Percentiles rank a stretch among this genome's conserved stretches.
These are phyloP conservation scores for Polytolypa hystricis DNA, from an alignment of 2,329 filamentous ascomycete genomes.

Conservation along the genomic window DNA sequence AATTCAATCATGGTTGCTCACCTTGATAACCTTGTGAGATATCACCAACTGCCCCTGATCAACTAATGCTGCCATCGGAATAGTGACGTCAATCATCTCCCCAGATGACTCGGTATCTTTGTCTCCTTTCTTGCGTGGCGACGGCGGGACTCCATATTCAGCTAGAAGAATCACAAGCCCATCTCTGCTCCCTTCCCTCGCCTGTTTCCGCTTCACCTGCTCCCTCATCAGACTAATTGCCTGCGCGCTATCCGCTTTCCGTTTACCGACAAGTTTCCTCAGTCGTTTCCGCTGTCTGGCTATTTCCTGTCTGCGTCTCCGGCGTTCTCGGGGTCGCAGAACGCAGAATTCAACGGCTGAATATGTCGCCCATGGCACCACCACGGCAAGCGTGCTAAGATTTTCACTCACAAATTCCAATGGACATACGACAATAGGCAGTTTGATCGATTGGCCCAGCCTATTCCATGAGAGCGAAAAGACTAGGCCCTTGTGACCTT, in stretches of 20 bases:
- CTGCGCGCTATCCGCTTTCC: slow-evolving; percentile 27
- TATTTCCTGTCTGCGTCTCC: slow-evolving; percentile 23
- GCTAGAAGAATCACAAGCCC: slow-evolving; percentile 32
- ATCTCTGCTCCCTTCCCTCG: slow-evolving; percentile 21
- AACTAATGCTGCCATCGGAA: slow-evolving; percentile 35
- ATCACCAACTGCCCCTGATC: slow-evolving; percentile 31
- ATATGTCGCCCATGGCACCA: slow-evolving; percentile 31
- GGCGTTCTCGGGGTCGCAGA: slow-evolving; percentile 28
- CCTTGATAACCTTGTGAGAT: slow-evolving; percentile 25
- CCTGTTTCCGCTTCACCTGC: slow-evolving; percentile 28
- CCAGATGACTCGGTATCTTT: not conserved
- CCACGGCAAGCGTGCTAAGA: slow-evolving; percentile 24
- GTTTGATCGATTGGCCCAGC: slow-evolving; percentile 28
- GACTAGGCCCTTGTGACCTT: slow-evolving; percentile 23
- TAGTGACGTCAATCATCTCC: slow-evolving; percentile 27
- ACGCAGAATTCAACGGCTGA: slow-evolving; percentile 31
- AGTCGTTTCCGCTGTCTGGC: slow-evolving; percentile 28
- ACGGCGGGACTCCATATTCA: slow-evolving; percentile 29
- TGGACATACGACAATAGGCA: slow-evolving; percentile 30
- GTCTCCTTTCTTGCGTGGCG: slow-evolving; percentile 12
- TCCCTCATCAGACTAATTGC: slow-evolving; percentile 32
- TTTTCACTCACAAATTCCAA: slow-evolving; percentile 23
- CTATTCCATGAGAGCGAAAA: slow-evolving; percentile 31
- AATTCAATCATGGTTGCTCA: slow-evolving; percentile 9
- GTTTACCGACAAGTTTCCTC: slow-evolving; percentile 24